Evolutionary conservation across 495 filamentous ascomycete genomes (phyloP), one percentile per base, ranked within the genome.

Genomic region (Penicillium desertorum): DNA sequence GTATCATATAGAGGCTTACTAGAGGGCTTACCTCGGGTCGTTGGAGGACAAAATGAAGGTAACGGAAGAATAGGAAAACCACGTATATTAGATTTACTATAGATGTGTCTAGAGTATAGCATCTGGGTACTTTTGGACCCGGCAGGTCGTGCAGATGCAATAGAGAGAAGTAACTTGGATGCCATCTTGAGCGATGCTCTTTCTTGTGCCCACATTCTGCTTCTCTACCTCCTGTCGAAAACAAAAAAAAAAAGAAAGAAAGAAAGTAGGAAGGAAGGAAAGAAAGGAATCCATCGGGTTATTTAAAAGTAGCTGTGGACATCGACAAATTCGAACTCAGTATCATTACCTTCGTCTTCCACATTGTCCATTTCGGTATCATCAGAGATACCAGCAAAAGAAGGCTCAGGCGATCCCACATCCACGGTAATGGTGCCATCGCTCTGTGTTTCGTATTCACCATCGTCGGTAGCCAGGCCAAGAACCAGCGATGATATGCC

Each of bases 321-420:
- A 37, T 63, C 36, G 44, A 65, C 20, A 2, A 63, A 56, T 20
- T 60, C 57, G 30, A 59, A 59, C 5, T 47, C 45, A 23, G 43
- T 17, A 46, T 64, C 53, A 14, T 56, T 43, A 12, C 51, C 29
- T 17, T 62, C 63, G 11, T 57, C 47, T 5, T 51, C 20, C 41
- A 44, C 3, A n/a, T 34, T 34, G 20, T 55, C 55, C 16, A 55
- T 41, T 25, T 59, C 58, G 10, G 47, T 30, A 36, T 58, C 57
- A 16, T 55, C 58, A 0, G 43, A 29, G n/a, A 56, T 48, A 37
- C 47, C 62, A 19, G 25, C 27, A 9, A 9, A 47, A 5, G 56
- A 60, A 17, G 57, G 45, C 5, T 51, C 25, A 0, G 41, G 32
- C 20, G 55, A 58, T n/a, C 42, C 55, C 46, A 62, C 42, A 10